Evolutionary conservation across 257 asterid genomes (phyloP).

Genomic region (Ajuga chamaepitys): DNA sequence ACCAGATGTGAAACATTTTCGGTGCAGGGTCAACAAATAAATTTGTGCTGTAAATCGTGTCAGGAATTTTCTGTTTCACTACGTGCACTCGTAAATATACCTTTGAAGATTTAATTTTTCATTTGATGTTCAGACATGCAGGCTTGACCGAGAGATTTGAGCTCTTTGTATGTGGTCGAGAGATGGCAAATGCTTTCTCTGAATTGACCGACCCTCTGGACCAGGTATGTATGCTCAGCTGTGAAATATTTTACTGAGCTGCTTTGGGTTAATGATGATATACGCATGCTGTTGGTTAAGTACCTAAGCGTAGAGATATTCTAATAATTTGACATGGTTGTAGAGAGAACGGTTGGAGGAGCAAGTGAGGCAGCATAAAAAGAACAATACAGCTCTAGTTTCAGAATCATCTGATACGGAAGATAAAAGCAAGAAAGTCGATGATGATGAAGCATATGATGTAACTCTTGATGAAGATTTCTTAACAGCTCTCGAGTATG

Average conservation of each 20-base stretch:
- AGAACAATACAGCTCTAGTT: constrained; percentile 40
- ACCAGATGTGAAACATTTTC: too few relatives aligned
- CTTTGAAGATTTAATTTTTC: not conserved
- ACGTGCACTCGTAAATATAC: too few relatives aligned
- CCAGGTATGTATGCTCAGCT: constrained; percentile 41
- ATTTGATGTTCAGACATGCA: constrained; percentile 39
- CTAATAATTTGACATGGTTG: constrained; percentile 19
- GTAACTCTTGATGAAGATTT: constrained; percentile 90
- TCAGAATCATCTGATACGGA: constrained; percentile 23
- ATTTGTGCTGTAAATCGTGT: too few relatives aligned
- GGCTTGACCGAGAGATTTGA: constrained; percentile 97
- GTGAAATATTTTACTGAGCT: not conserved
- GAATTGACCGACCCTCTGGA: constrained; percentile 94
- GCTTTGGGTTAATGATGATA: not conserved
- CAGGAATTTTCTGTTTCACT: too few relatives aligned
- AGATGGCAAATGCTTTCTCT: constrained; percentile 92
- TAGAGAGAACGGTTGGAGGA: constrained; percentile 87
- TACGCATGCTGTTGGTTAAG: not conserved
- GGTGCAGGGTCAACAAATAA: too few relatives aligned
- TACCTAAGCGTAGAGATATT: not conserved
- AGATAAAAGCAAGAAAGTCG: constrained; percentile 24
- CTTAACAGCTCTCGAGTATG: constrained; percentile 87
- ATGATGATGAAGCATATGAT: constrained; percentile 64
- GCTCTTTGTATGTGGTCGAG: constrained; percentile 92
- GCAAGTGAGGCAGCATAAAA: constrained; percentile 85